These are phyloP conservation scores for Saposhnikovia divaricata DNA, from an alignment of 129 eudicot genomes.

Conservation along the genomic window DNA sequence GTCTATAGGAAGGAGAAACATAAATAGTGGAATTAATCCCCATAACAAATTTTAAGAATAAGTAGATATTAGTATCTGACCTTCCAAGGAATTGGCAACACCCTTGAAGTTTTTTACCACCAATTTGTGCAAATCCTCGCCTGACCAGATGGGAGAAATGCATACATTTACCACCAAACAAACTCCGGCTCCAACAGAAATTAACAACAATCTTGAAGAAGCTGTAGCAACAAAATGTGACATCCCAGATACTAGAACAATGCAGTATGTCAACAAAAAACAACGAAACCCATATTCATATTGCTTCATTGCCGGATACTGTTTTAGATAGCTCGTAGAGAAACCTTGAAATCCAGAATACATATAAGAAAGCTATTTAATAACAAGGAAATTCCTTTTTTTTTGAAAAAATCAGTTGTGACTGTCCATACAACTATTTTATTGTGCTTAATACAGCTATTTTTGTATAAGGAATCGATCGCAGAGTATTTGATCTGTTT, in stretches of 20 bases:
- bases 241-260: slow-evolving; percentile 67
- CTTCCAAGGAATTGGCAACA: slow-evolving; percentile 83
- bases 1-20: slow-evolving; percentile 18
- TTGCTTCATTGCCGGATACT: slow-evolving; percentile 61
- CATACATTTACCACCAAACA: slow-evolving; percentile 65
- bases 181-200: slow-evolving; percentile 57
- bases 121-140: slow-evolving; percentile 81
- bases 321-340: slow-evolving; percentile 51
- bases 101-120: slow-evolving; percentile 78
- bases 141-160: slow-evolving; percentile 80
- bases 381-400: neutral
- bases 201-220: slow-evolving; percentile 55
- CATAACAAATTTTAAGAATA: neutral
- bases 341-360: slow-evolving; percentile 33
- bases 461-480: neutral
- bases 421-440: neutral
- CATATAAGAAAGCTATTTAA: neutral
- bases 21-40: neutral
- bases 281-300: slow-evolving; percentile 81
- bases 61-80: slow-evolving; percentile 13
- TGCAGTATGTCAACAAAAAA: slow-evolving; percentile 64
- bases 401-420: neutral
- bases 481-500: no score
- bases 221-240: slow-evolving; percentile 53
- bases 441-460: neutral